Evolutionary conservation across 2,329 filamentous ascomycete species (phyloP).

Genomic region (Colletotrichum sp.): DNA sequence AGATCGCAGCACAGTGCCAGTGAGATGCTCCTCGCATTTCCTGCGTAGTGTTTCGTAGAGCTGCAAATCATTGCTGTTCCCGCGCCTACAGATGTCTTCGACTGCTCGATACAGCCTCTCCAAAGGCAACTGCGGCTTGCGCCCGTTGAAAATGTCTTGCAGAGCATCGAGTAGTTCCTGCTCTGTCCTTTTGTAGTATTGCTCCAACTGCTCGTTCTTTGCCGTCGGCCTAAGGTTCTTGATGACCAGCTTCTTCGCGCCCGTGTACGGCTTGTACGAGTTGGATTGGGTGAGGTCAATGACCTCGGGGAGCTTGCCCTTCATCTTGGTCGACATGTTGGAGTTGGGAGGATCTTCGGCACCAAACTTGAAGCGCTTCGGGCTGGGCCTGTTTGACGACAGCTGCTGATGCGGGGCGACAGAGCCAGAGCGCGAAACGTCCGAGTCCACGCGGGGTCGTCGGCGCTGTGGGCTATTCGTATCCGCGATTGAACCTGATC

Average conservation of each 20-base stretch:
- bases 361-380: slow-evolving; percentile 22
- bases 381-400: slow-evolving; percentile 12
- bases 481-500: slow-evolving; percentile 22
- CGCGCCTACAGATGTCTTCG: slow-evolving; percentile 88
- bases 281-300: slow-evolving; percentile 38
- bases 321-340: slow-evolving; percentile 33
- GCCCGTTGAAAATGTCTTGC: slow-evolving; percentile 71
- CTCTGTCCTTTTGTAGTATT: slow-evolving; percentile 81
- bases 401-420: slow-evolving; percentile 20
- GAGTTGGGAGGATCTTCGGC: background rate
- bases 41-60: slow-evolving; percentile 60
- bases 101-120: slow-evolving; percentile 90
- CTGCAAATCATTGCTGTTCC: slow-evolving; percentile 72
- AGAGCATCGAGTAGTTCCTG: slow-evolving; percentile 76
- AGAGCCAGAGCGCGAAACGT: slow-evolving; percentile 31
- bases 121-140: slow-evolving; percentile 72
- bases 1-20: slow-evolving; percentile 59
- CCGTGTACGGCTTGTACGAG: slow-evolving; percentile 74
- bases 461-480: slow-evolving; percentile 39
- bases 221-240: slow-evolving; percentile 82
- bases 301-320: slow-evolving; percentile 44
- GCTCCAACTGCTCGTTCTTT: slow-evolving; percentile 65
- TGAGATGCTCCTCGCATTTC: slow-evolving; percentile 73
- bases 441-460: slow-evolving; percentile 40
- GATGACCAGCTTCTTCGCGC: slow-evolving; percentile 87